Conservation (phyloP, 768 basidiomycete species). For the Russula earlei region DNA sequence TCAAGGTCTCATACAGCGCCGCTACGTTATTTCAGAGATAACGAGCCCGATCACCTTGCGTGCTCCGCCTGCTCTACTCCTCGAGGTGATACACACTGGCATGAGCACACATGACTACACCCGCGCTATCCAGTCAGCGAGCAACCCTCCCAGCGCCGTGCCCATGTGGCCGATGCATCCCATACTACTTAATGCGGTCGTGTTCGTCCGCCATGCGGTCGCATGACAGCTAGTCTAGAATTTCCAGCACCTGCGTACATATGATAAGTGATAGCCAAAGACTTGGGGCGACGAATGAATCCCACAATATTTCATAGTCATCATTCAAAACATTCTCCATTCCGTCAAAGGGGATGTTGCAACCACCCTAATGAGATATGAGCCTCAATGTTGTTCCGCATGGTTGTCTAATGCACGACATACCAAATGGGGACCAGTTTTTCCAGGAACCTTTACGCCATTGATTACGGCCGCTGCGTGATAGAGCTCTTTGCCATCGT, state of each 20-base stretch:
- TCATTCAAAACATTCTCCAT: slow-evolving; percentile 31
- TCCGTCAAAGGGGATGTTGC: neutral
- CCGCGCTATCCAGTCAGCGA: neutral
- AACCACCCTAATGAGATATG: neutral
- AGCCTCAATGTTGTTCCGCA: neutral
- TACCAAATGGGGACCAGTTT: slow-evolving; percentile 62
- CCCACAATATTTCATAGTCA: slow-evolving; percentile 38
- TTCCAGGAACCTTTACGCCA: slow-evolving; percentile 58
- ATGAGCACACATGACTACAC: slow-evolving; percentile 3
- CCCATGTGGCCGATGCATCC: neutral
- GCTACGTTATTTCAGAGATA: slow-evolving; percentile 32
- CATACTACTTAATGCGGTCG: neutral
- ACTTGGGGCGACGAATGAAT: neutral
- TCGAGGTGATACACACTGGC: slow-evolving; percentile 30
- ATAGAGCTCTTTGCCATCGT: slow-evolving; percentile 53
- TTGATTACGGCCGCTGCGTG: slow-evolving; percentile 50
- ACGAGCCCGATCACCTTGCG: slow-evolving; percentile 43
- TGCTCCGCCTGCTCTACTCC: slow-evolving; percentile 55
- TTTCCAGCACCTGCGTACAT: slow-evolving; percentile 31
- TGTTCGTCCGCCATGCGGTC: neutral
- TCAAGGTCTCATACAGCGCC: neutral
- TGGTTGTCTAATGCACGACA: slow-evolving; percentile 13
- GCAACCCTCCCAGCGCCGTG: neutral
- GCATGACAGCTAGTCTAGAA: neutral
- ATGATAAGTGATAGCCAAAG: neutral